Evolutionary conservation across 306 rosid species (phyloP), one percentile per base, ranked within the genome.

Genomic region (Cucumis sativus): DNA sequence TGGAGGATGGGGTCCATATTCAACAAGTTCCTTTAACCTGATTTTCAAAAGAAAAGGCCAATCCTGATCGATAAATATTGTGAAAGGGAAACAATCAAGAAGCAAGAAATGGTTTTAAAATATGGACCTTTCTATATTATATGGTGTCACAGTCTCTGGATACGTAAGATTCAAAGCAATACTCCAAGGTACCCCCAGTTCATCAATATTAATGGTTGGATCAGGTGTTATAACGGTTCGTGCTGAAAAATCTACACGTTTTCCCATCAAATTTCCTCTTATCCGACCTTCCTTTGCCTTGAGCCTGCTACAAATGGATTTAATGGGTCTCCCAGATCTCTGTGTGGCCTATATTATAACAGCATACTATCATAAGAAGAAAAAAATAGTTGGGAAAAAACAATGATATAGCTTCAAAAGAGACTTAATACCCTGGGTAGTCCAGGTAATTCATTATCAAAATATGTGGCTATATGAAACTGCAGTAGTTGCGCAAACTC

Each of bases 251-350:
- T 95, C 99, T 79, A 95, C 99, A 66, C 99, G 87, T 70, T 95
- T 95, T 49, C 99, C 99, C 99, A 95, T 95, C 88, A 95, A 84
- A 79, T 95, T 95, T 52, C 99, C 99, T 81, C 99, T 95, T 61
- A 95, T 95, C 45, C 99, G 93, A n/a, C 99, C 99, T 86, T 95
- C 99, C 80, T 95, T 95, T 17, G 99, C 99, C 88, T 95, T 95
- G 35, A 95, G 98, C 88, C 99, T 95, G 84, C 99, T 95, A 80
- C 99, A 95, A 54, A 95, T 95, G 41, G 99, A 95, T 84, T 95
- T 95, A 47, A 95, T 95, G 39, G 99, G 99, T 79, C 99, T 89
- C 78, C 99, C 99, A 3, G 99, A 95, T 84, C 99, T 89, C 80
- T 95, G 99, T 33, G 97, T 92, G 55, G 97, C 99, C 99, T 95